A percentile compares a stretch with the other conserved stretches of the same genome.
Evolutionary conservation across 2,329 filamentous ascomycete species (phyloP).

Genomic region (Trichophyton mentagrophytes): DNA sequence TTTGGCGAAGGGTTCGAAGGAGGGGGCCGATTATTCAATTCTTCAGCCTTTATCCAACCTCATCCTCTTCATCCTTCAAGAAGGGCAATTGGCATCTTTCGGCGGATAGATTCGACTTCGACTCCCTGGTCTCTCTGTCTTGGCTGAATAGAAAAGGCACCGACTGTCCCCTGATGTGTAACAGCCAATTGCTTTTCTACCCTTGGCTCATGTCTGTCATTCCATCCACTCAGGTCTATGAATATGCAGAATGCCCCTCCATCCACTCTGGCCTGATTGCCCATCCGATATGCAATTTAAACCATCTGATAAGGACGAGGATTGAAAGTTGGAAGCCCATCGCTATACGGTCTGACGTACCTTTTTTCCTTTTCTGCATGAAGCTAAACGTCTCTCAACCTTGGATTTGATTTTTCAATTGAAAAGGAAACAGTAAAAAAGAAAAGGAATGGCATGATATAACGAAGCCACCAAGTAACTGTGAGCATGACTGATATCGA

Average conservation of each 20-base stretch:
- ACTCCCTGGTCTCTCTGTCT: not conserved
- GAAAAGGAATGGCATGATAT: not conserved
- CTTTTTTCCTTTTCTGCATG: not conserved
- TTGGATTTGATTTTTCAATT: not conserved
- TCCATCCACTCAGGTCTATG: not conserved
- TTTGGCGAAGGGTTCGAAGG: not conserved
- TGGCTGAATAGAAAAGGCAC: not conserved
- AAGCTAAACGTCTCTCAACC: not conserved
- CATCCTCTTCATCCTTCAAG: not conserved
- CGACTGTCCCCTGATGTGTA: not conserved
- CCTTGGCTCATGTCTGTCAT: not conserved
- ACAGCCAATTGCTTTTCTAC: not conserved
- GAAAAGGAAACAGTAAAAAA: not conserved
- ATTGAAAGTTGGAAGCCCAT: not conserved
- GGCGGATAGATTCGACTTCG: not conserved
- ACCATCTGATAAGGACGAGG: not conserved
- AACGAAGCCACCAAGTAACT: too few species aligned
- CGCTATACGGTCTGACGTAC: slow-evolving; percentile 1
- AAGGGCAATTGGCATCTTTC: not conserved
- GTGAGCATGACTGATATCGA: too few species aligned
- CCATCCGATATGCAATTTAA: not conserved
- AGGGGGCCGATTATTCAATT: not conserved
- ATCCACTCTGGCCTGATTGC: not conserved
- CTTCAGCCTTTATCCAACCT: not conserved
- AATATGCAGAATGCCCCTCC: not conserved